Base-by-base conservation (phyloP, 1,139 yeast species). In the Pichia sp. region DNA sequence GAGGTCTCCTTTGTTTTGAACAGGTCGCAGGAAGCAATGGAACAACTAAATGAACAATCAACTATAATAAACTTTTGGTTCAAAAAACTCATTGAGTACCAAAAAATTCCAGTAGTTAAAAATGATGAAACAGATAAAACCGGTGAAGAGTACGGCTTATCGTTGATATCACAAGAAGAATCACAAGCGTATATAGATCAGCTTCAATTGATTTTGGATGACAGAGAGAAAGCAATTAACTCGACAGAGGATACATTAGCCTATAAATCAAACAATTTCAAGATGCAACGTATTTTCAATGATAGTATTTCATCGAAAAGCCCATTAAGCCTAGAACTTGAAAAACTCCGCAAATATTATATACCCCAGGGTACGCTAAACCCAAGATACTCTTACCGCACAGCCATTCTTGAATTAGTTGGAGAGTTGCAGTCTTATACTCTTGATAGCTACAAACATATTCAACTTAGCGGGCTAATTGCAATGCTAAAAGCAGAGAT, bases 61-160 rank as follows among this genome's bases (percentile, higher is more conserved):
- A 63, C 64, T 1, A 70, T 78, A 11, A 75, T 87, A 34, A 85
- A 85, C 62, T 68, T 67, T 5, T 80, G 90, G 81, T 68, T 83
- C 57, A 66, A 66, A 0, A 73, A 77, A 15, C 70, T 90, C 54
- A 65, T 74, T 10, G 64, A 64, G 1, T 69, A 84, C 15, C 73
- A 84, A 57, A 72, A 72, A 58, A 67, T 72, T 2, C 66, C 67
- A 1, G 75, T 74, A 42, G 78, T 76, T 15, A 75, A 75, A 52
- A 66, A 67, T 26, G 47, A 42, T 2, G 73, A 72, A 15, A 74
- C 72, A 31, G 58, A 58, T n/a, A 53, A 52, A 13, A 82, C 82
- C 57, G 95, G 95, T 19, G 88, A 82, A 54, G 97, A 90, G 62
- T 93, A 90, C 67, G 84, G 81, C 30, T 79, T 78, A 15, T 83